These are phyloP conservation scores for Anthracocystis walkeri DNA, from an alignment of 1,284 basidiomycete species.

Conservation along the genomic window DNA sequence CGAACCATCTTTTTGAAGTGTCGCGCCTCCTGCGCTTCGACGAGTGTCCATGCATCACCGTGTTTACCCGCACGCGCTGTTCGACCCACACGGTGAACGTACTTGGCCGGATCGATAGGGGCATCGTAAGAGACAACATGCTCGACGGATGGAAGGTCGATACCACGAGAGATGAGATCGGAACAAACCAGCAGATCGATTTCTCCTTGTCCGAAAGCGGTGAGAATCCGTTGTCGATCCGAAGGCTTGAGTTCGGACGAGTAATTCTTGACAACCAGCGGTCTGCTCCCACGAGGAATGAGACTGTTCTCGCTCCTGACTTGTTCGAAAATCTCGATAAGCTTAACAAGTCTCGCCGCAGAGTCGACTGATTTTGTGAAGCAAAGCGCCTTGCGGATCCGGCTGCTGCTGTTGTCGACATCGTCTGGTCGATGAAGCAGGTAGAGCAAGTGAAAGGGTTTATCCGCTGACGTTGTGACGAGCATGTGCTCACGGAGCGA, in stretches of 20 bases:
- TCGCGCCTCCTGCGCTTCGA: conserved; percentile 87
- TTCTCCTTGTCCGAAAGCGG: conserved; percentile 82
- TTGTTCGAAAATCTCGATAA: conserved; percentile 84
- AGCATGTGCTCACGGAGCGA: conserved; percentile 76
- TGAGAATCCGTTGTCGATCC: conserved; percentile 82
- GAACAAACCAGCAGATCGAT: conserved; percentile 92
- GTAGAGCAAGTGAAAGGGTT: conserved; percentile 90
- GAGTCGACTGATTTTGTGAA: conserved; percentile 97
- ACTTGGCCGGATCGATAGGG: conserved; percentile 96
- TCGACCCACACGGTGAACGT: conserved; percentile 93
- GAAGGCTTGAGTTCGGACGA: conserved; percentile 84
- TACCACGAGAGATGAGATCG: conserved; percentile 94
- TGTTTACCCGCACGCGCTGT: conserved; percentile 89
- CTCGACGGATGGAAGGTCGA: conserved; percentile 89
- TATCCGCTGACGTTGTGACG: conserved; percentile 81
- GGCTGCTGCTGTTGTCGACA: background rate
- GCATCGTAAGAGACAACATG: conserved; percentile 95
- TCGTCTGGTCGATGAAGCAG: conserved; percentile 75
- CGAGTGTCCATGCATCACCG: conserved; percentile 91
- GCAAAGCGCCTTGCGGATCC: conserved; percentile 80
- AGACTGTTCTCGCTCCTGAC: conserved; percentile 38
- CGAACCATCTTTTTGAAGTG: conserved; percentile 52
- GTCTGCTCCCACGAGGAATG: conserved; percentile 67
- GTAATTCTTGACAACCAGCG: conserved; percentile 72
- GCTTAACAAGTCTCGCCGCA: conserved; percentile 81